These are phyloP conservation scores for Gossypium australe DNA, from an alignment of 345 rosid species.

Conservation along the genomic window DNA sequence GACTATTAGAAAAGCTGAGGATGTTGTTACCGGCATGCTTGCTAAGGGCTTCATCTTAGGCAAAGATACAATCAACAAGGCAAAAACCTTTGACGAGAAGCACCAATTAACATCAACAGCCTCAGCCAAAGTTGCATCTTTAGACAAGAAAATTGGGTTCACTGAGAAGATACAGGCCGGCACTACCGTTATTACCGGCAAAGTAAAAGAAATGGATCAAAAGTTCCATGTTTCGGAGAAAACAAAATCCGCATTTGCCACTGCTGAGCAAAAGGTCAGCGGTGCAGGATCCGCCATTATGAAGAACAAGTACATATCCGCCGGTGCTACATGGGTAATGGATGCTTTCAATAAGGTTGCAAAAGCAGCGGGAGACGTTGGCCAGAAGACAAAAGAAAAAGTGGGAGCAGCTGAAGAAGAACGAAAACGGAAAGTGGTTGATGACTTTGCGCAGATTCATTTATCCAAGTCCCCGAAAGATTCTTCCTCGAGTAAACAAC, in stretches of 20 bases:
- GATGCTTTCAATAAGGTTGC: constrained; percentile 81
- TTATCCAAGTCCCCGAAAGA: constrained; percentile 66
- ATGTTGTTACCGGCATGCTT: constrained; percentile 82
- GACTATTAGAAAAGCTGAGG: constrained; percentile 79
- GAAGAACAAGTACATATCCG: constrained; percentile 77
- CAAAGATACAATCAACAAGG: constrained; percentile 83
- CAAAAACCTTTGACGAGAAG: constrained; percentile 80
- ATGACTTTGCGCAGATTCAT: constrained; percentile 82
- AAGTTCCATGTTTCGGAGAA: constrained; percentile 92
- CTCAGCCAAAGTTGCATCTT: constrained; percentile 74
- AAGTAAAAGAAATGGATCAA: constrained; percentile 86
- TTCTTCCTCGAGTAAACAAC: constrained; percentile 29
- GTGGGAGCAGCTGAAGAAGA: constrained; percentile 70
- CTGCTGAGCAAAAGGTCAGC: constrained; percentile 81
- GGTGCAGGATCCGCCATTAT: constrained; percentile 84
- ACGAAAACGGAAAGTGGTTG: constrained; percentile 75
- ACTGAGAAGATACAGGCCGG: constrained; percentile 75
- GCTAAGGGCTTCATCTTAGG: constrained; percentile 89
- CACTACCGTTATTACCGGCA: constrained; percentile 61
- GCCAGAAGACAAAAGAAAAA: constrained; percentile 92
- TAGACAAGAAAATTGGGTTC: constrained; percentile 78
- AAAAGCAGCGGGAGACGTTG: constrained; percentile 92
- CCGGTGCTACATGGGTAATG: constrained; percentile 75
- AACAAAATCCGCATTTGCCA: constrained; percentile 82
- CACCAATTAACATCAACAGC: constrained; percentile 87